Evolutionary conservation across 2,329 filamentous ascomycete genomes (phyloP).

Genomic region (Sclerotinia subarctica): DNA sequence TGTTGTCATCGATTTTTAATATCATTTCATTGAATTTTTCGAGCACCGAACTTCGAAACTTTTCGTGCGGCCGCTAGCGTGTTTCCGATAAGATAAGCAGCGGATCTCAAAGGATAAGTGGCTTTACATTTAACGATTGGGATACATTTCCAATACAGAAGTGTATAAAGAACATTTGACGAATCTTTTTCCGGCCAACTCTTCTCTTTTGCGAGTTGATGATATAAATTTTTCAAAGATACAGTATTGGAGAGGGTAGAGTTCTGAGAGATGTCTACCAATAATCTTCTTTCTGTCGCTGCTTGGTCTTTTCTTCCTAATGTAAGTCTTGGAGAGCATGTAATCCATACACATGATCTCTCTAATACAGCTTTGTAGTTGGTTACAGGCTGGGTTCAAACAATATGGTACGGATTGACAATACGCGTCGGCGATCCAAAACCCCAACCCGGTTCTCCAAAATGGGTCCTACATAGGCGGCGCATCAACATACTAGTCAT

Average conservation of each 20-base stretch:
- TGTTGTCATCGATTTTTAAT: not conserved
- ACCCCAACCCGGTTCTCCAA: slow-evolving; percentile 65
- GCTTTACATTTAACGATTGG: slow-evolving; percentile 13
- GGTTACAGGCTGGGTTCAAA: slow-evolving; percentile 73
- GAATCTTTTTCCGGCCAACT: not conserved
- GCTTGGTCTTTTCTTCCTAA: slow-evolving; percentile 62
- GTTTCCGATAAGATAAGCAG: slow-evolving; percentile 7
- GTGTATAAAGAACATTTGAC: not conserved
- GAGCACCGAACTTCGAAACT: slow-evolving; percentile 9
- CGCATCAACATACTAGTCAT: slow-evolving; percentile 83
- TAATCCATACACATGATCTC: not conserved
- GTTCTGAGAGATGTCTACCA: slow-evolving; percentile 27
- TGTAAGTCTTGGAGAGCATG: slow-evolving; percentile 41
- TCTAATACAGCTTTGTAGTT: slow-evolving; percentile 52
- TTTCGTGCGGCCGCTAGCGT: slow-evolving; percentile 23
- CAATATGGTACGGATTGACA: slow-evolving; percentile 79
- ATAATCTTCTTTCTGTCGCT: slow-evolving; percentile 49
- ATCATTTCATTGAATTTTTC: slow-evolving; percentile 11
- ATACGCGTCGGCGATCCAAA: slow-evolving; percentile 86
- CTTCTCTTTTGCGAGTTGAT: slow-evolving; percentile 2
- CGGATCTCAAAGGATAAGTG: slow-evolving; percentile 15
- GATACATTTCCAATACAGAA: slow-evolving; percentile 12
- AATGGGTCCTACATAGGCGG: slow-evolving; percentile 70
- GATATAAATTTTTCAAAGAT: not conserved
- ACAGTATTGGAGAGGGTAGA: not conserved